phyloP scores from a whole-genome alignment of 345 rosid species.

The Brassica carinata region DNA sequence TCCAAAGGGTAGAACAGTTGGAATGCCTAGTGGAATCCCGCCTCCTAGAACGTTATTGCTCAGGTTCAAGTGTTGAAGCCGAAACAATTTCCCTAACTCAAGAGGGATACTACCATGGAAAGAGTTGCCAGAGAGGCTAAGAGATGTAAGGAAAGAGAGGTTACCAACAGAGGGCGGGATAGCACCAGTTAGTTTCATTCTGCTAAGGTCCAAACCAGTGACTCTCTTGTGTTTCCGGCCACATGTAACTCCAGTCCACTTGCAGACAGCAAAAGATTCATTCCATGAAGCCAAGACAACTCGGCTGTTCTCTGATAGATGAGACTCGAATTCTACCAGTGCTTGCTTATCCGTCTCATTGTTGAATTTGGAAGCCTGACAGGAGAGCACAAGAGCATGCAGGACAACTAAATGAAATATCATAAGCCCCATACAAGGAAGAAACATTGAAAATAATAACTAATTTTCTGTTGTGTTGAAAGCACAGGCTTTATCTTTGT shows the following conservation, averaged over 20 bases:
- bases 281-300: slow-evolving; percentile 3
- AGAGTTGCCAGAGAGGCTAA: neutral
- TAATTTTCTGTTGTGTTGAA: no score
- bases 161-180: neutral
- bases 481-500: no score
- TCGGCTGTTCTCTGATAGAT: neutral
- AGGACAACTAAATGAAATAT: neutral
- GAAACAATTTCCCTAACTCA: neutral
- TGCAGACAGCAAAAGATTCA: neutral
- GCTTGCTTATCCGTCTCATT: neutral
- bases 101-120: neutral
- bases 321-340: neutral
- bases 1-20: neutral
- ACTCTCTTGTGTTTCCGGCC: neutral
- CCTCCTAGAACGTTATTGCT: neutral
- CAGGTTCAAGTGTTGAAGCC: slow-evolving; percentile 9
- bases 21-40: neutral
- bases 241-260: neutral
- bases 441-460: neutral
- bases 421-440: neutral
- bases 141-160: slow-evolving; percentile 3
- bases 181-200: neutral
- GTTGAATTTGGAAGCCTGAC: neutral
- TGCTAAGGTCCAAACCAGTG: neutral
- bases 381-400: neutral